These are phyloP conservation scores for Populus alba DNA, from an alignment of 345 rosid species.

Conservation along the genomic window DNA sequence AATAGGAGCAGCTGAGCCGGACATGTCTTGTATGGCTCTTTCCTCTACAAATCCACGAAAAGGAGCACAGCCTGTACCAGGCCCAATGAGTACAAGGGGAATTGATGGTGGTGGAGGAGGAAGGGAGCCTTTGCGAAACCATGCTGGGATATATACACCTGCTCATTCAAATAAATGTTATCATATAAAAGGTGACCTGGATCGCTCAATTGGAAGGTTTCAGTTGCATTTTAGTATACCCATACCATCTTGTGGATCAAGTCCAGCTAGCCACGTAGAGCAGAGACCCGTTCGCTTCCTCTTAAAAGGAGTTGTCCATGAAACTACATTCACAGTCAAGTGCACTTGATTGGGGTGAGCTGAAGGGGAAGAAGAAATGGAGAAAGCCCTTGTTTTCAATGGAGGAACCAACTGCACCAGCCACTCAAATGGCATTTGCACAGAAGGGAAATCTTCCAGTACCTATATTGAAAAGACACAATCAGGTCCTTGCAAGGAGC, in stretches of 20 bases:
- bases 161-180: slow-evolving; percentile 13
- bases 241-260: slow-evolving; percentile 66
- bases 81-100: slow-evolving; percentile 82
- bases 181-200: neutral
- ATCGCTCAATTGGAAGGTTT: slow-evolving; percentile 4
- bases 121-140: slow-evolving; percentile 80
- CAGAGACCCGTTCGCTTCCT: slow-evolving; percentile 76
- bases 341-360: slow-evolving; percentile 83
- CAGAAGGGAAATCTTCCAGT: slow-evolving; percentile 91
- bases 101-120: slow-evolving; percentile 65
- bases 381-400: slow-evolving; percentile 76
- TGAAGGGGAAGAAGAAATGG: slow-evolving; percentile 80
- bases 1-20: slow-evolving; percentile 52
- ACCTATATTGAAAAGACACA: slow-evolving; percentile 45
- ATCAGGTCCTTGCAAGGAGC: neutral
- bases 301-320: slow-evolving; percentile 87
- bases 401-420: slow-evolving; percentile 89
- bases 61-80: slow-evolving; percentile 98
- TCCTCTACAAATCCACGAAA: slow-evolving; percentile 87
- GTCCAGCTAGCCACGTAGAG: slow-evolving; percentile 81
- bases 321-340: slow-evolving; percentile 74
- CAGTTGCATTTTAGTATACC: neutral
- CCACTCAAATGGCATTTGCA: slow-evolving; percentile 91
- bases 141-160: slow-evolving; percentile 65
- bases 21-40: slow-evolving; percentile 54